Evolutionary conservation across 495 filamentous ascomycete genomes (phyloP).

Genomic region (Trichoderma asperelloides): DNA sequence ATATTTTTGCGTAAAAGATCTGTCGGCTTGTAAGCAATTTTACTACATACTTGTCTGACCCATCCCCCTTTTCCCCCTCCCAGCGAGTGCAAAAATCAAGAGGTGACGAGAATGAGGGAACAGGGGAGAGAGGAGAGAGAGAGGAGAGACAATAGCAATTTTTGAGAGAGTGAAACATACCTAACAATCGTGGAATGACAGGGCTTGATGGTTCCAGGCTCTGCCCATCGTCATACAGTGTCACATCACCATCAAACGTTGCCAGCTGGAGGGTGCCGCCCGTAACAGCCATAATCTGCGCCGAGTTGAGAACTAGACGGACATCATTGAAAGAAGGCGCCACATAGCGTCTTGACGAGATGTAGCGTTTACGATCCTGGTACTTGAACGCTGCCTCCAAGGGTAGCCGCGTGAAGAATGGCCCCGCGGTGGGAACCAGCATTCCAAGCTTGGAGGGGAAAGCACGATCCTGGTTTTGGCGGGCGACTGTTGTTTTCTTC

Average conservation of each 20-base stretch:
- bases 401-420: constrained; percentile 80
- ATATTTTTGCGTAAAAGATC: constrained; percentile 49
- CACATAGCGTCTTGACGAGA: constrained; percentile 87
- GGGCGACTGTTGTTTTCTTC: constrained; percentile 46
- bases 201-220: constrained; percentile 64
- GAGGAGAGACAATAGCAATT: not conserved
- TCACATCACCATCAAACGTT: constrained; percentile 97
- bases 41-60: too few relatives aligned
- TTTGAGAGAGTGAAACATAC: constrained; percentile 16
- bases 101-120: not conserved
- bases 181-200: constrained; percentile 68
- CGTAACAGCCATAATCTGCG: constrained; percentile 80
- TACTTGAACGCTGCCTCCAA: constrained; percentile 85
- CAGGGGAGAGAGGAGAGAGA: not conserved
- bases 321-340: constrained; percentile 97
- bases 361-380: constrained; percentile 75
- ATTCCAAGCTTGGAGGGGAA: constrained; percentile 85
- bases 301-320: constrained; percentile 84
- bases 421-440: constrained; percentile 79
- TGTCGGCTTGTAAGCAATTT: not conserved
- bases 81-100: not conserved
- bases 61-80: not conserved
- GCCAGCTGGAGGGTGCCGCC: constrained; percentile 66
- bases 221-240: constrained; percentile 88
- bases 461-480: constrained; percentile 52